Evolutionary conservation across 2,329 filamentous ascomycete genomes (phyloP), one percentile per base, ranked within the genome.

Genomic region (Raffaelea arxii): DNA sequence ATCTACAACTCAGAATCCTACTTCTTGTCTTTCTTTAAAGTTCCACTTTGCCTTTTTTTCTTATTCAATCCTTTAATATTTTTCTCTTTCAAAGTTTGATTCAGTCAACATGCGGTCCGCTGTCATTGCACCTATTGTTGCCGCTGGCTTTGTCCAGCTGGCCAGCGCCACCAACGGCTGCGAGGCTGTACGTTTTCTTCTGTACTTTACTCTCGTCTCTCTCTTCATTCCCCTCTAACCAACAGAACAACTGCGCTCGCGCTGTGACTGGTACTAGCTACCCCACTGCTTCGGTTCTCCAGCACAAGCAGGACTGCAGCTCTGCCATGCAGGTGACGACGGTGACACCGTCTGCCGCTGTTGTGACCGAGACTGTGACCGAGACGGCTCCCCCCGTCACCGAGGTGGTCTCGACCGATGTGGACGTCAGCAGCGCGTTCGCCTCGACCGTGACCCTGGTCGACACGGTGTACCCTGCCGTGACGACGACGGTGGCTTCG

Each of bases 231-330:
- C 7, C 19, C 19, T 39, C 19, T 39, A 22, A 12, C 4, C 21
- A 24, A 19, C 16, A 51, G 49, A 35, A 53, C 44, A 50, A 51
- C 47, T 54, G 52, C 21, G 32, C 41, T 10, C 51, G 51, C 7
- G 51, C 51, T 16, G 44, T 54, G 16, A 51, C 49, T 3, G 47
- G 40, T 40, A 51, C 47, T 6, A 14, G 44, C 14, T 14, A 7
- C 5, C 39, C 43, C 30, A 3, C 37, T 10, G 41, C 49, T 16
- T 30, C 41, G 4, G 7, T 36, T 7, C 4, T 16, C 4, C 6
- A 25, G 18, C 50, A 48, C 40, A 19, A 30, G 32, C 35, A 27
- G 4, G 53, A 53, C 45, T 54, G 53, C 49, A 46, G 44, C 36
- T 42, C 46, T 6, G 53, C 47, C 38, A 5, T 47, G 14, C n/a